A percentile compares a stretch with the other conserved stretches of the same genome.
These are phyloP conservation scores for Yarrowia sp. DNA, from an alignment of 805 yeast genomes.

Conservation along the genomic window DNA sequence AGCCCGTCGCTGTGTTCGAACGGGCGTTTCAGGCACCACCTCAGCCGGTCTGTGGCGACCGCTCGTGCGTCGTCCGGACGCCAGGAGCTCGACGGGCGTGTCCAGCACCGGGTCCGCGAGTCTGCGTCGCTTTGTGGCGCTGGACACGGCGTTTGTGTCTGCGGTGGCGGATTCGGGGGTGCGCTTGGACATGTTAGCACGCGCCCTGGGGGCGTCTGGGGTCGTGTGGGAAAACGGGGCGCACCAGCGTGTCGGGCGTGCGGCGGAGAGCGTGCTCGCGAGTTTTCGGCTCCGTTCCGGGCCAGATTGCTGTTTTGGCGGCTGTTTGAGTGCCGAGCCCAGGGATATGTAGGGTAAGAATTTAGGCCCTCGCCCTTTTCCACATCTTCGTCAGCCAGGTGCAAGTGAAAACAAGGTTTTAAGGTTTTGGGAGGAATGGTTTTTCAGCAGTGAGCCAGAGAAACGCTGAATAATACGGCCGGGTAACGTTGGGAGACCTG, in stretches of 20 bases:
- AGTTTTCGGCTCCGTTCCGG: slow-evolving; percentile 20
- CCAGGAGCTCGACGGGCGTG: background rate
- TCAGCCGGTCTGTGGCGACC: slow-evolving; percentile 13
- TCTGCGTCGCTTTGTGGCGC: slow-evolving; percentile 7
- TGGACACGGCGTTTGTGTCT: background rate
- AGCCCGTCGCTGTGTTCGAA: slow-evolving; percentile 1
- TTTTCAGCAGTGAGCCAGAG: no score
- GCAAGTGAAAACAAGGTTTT: background rate
- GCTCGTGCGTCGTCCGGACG: background rate
- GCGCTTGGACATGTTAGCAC: slow-evolving; percentile 22
- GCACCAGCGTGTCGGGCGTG: slow-evolving; percentile 14
- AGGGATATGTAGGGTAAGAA: slow-evolving; percentile 25
- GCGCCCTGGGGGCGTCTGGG: slow-evolving; percentile 24
- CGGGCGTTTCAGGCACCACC: background rate
- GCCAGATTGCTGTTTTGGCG: slow-evolving; percentile 13
- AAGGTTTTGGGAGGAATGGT: background rate
- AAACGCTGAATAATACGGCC: no score
- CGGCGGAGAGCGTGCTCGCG: slow-evolving; percentile 9
- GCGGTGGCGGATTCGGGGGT: slow-evolving; percentile 22
- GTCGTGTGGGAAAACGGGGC: background rate
- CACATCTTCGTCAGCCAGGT: slow-evolving; percentile 9
- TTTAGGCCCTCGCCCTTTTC: slow-evolving; percentile 21
- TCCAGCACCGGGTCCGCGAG: slow-evolving; percentile 14
- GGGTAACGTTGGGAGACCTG: slow-evolving; percentile 16
- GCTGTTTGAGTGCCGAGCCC: background rate